These are phyloP conservation scores for Calonectria henricotiae DNA, from an alignment of 2,329 filamentous ascomycete species.

Conservation along the genomic window DNA sequence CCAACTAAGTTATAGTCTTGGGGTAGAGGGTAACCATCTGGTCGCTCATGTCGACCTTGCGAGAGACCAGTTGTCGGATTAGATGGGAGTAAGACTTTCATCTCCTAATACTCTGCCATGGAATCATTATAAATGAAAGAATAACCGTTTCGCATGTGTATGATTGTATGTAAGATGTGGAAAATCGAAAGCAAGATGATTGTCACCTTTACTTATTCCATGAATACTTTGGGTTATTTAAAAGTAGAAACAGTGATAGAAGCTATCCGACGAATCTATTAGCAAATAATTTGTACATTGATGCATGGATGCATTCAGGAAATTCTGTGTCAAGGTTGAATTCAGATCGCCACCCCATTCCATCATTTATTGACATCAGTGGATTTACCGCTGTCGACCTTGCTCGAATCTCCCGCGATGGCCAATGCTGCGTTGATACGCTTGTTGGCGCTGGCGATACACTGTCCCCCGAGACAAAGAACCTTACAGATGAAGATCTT, in stretches of 20 bases:
- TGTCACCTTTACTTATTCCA: no score
- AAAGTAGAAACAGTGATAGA: no score
- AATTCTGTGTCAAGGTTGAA: no score
- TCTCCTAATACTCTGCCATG: not conserved
- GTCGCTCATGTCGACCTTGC: not conserved
- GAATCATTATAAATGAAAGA: not conserved
- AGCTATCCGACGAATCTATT: no score
- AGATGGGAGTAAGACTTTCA: not conserved
- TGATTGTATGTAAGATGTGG: no score
- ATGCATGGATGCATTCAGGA: no score
- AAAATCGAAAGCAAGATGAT: no score
- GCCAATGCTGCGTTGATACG: conserved; percentile 23
- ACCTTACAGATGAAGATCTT: conserved; percentile 29
- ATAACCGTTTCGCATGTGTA: no score
- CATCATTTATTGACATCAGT: conserved; percentile 17
- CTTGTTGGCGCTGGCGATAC: conserved; percentile 22
- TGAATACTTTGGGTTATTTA: no score
- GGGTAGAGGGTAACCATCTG: not conserved
- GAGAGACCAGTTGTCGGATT: not conserved
- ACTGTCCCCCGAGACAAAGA: conserved; percentile 22
- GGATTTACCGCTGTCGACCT: conserved; percentile 30
- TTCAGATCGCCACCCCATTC: no score
- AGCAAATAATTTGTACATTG: no score
- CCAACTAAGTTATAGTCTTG: not conserved
- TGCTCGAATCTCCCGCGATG: conserved; percentile 17